Percentiles rank a stretch among this genome's conserved stretches.
Evolutionary conservation across 2,329 filamentous ascomycete genomes (phyloP).

Genomic region (Incumbomyces delicatus): DNA sequence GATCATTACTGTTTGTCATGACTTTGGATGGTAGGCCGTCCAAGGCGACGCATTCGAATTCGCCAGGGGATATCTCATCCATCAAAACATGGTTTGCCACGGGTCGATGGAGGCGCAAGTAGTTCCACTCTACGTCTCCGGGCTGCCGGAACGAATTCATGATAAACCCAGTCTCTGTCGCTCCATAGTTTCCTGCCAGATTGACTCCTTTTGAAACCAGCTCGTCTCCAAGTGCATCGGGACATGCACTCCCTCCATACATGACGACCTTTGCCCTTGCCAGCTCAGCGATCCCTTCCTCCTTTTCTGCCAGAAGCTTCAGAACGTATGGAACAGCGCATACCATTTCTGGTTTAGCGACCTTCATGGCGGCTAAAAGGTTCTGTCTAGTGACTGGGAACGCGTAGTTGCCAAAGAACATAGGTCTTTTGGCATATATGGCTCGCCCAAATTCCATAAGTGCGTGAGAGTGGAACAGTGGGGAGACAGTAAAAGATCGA

Average conservation of each 20-base stretch:
- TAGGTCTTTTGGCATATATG: conserved; percentile 41
- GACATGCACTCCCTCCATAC: conserved; percentile 52
- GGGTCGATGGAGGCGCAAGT: conserved; percentile 39
- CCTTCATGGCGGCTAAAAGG: conserved; percentile 37
- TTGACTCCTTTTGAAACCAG: conserved; percentile 44
- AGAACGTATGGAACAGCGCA: conserved; percentile 53
- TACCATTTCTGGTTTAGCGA: conserved; percentile 42
- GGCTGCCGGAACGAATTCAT: conserved; percentile 51
- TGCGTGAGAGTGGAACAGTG: conserved; percentile 51
- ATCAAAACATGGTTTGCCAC: conserved; percentile 37
- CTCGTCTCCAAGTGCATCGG: conserved; percentile 41
- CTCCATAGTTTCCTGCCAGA: conserved; percentile 53
- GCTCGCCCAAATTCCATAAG: conserved; percentile 46
- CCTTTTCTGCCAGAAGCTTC: conserved; percentile 51
- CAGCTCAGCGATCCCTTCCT: conserved; percentile 44
- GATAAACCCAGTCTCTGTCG: conserved; percentile 56
- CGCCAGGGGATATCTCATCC: conserved; percentile 28
- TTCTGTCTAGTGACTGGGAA: conserved; percentile 46
- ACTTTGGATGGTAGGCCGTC: conserved; percentile 49
- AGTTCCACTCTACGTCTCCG: conserved; percentile 50
- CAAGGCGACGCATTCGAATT: conserved; percentile 47
- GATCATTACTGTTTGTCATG: conserved; percentile 47
- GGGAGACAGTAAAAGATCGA: conserved; percentile 37
- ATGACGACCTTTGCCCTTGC: conserved; percentile 46
- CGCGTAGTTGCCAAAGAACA: conserved; percentile 46